A percentile compares a stretch with the other conserved stretches of the same genome.
Evolutionary conservation across 2,329 filamentous ascomycete species (phyloP).

Genomic region (Fusarium protoensiforme): DNA sequence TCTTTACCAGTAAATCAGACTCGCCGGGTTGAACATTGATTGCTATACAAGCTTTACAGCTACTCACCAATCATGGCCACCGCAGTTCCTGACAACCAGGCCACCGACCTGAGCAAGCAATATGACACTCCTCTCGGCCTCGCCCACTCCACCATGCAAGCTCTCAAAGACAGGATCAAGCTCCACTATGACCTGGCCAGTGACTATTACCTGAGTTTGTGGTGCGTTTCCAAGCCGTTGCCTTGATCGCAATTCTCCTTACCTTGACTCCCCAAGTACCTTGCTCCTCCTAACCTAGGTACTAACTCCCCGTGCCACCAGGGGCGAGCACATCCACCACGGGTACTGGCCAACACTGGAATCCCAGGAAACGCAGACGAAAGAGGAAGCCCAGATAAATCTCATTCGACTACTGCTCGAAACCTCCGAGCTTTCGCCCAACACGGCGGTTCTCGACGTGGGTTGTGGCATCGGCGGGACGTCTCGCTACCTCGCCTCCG

Average conservation of each 20-base stretch:
- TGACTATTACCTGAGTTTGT: conserved; percentile 71
- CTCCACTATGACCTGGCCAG: conserved; percentile 70
- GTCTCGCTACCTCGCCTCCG: conserved; percentile 63
- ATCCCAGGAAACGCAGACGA: conserved; percentile 60
- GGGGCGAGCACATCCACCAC: conserved; percentile 73
- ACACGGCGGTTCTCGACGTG: conserved; percentile 61
- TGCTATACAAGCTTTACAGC: neutral
- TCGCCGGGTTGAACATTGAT: neutral
- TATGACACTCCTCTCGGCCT: conserved; percentile 59
- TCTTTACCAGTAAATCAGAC: neutral
- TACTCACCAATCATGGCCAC: conserved; percentile 18
- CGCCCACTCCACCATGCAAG: conserved; percentile 58
- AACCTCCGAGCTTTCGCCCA: conserved; percentile 44
- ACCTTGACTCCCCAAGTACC: neutral
- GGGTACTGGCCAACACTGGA: conserved; percentile 65
- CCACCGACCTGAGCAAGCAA: conserved; percentile 54
- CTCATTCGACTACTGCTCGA: conserved; percentile 65
- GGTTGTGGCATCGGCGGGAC: conserved; percentile 72
- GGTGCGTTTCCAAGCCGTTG: conserved; percentile 51
- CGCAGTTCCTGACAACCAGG: conserved; percentile 22
- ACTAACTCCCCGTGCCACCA: conserved; percentile 38
- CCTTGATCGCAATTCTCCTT: neutral
- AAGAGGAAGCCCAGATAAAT: conserved; percentile 68
- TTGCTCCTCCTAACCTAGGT: neutral
- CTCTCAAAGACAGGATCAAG: conserved; percentile 68